A percentile compares a stretch with the other conserved stretches of the same genome.
Conservation (phyloP, 768 basidiomycete genomes). For the Lyophyllum shimeji region DNA sequence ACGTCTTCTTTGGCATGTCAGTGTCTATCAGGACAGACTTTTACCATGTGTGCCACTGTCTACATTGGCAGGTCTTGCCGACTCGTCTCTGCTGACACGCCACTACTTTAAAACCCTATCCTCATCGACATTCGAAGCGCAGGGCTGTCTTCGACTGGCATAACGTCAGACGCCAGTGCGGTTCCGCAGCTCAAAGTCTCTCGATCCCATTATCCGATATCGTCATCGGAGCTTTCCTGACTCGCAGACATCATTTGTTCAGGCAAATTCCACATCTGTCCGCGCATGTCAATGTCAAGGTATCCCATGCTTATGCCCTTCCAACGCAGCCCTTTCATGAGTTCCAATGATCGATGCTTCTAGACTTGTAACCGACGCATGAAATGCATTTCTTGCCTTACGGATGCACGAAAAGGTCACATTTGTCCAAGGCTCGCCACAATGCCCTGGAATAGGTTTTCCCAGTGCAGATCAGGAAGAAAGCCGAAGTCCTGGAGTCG, state of each 20-base stretch:
- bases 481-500: constrained; percentile 5
- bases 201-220: too few species aligned
- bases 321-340: not conserved
- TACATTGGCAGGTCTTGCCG: not conserved
- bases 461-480: not conserved
- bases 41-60: not conserved
- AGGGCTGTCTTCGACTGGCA: not conserved
- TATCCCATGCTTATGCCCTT: not conserved
- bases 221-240: too few species aligned
- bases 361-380: not conserved
- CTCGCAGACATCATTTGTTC: not conserved
- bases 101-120: not conserved
- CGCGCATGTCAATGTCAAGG: not conserved
- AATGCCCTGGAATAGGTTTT: not conserved
- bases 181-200: too few species aligned
- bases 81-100: not conserved
- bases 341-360: not conserved
- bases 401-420: not conserved
- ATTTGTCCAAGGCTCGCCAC: not conserved
- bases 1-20: too few species aligned
- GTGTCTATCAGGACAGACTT: too few species aligned
- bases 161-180: not conserved
- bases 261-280: constrained; percentile 1
- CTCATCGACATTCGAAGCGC: too few species aligned
- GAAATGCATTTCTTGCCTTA: not conserved